Percentiles rank a stretch among this genome's conserved stretches.
These are phyloP conservation scores for Marasmius tenuissimus DNA, from an alignment of 1,284 basidiomycete species.

Conservation along the genomic window DNA sequence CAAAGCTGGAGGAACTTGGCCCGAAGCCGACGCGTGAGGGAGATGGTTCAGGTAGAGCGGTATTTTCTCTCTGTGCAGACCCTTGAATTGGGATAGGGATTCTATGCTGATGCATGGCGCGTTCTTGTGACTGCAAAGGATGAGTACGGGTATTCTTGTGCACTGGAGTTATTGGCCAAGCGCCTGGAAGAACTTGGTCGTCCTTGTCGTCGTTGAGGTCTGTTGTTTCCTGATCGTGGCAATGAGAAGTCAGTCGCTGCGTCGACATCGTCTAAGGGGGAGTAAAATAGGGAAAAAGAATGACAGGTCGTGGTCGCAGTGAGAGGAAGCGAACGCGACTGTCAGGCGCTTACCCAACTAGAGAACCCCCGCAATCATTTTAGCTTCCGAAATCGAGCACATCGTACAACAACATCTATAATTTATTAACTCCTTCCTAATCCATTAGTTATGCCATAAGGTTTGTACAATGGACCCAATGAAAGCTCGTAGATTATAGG, in stretches of 20 bases:
- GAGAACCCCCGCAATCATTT: no score
- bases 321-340: no score
- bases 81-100: conserved; percentile 24
- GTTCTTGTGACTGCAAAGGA: conserved; percentile 25
- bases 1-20: background rate
- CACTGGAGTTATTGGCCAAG: conserved; percentile 26
- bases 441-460: conserved; percentile 6
- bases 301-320: background rate
- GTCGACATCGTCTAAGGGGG: background rate
- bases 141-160: conserved; percentile 22
- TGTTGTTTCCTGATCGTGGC: background rate
- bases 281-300: background rate
- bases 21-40: conserved; percentile 1
- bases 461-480: background rate
- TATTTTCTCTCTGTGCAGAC: background rate
- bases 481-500: conserved; percentile 44
- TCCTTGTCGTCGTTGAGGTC: conserved; percentile 10
- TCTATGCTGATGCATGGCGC: conserved; percentile 27
- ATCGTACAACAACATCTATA: background rate
- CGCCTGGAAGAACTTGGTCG: conserved; percentile 25
- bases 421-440: background rate
- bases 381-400: no score
- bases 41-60: background rate
- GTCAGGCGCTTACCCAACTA: no score
- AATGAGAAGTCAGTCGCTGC: background rate